Evolutionary conservation across 164 flowering plant species (phyloP).

Genomic region (Liriodendron chinense): DNA sequence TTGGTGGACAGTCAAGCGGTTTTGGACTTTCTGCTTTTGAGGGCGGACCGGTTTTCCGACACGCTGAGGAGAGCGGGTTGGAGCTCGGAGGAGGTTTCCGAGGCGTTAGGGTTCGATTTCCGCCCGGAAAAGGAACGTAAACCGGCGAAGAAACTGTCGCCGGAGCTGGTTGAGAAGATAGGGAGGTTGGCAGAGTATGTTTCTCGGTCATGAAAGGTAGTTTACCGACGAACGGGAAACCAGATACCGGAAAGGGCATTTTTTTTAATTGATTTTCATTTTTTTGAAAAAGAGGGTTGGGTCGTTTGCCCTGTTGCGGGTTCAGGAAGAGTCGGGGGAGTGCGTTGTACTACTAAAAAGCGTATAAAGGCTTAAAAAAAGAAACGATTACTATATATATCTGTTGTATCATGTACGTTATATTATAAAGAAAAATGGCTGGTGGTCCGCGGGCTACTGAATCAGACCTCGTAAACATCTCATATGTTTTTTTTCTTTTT

Average conservation of each 20-base stretch:
- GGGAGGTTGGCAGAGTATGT: slow-evolving; percentile 83
- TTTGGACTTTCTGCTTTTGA: slow-evolving; percentile 66
- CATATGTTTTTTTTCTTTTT: not conserved
- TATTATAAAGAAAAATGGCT: not conserved
- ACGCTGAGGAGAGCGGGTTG: slow-evolving; percentile 80
- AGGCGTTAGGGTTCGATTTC: slow-evolving; percentile 78
- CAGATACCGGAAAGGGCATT: not conserved
- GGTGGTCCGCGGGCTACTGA: not conserved
- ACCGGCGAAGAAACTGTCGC: slow-evolving; percentile 65
- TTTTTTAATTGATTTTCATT: not conserved
- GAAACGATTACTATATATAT: not conserved
- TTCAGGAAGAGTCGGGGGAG: slow-evolving; percentile 23
- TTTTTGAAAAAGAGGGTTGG: not conserved
- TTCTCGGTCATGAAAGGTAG: slow-evolving; percentile 33
- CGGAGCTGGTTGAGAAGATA: slow-evolving; percentile 67
- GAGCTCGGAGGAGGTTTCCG: slow-evolving; percentile 92
- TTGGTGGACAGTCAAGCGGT: slow-evolving; percentile 73
- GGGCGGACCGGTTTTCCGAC: slow-evolving; percentile 76
- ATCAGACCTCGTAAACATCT: not conserved
- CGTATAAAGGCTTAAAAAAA: slow-evolving; percentile 4
- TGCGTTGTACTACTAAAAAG: slow-evolving; percentile 28
- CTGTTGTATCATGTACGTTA: not conserved
- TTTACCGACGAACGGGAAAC: slow-evolving; percentile 3
- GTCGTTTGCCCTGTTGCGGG: slow-evolving; percentile 1
- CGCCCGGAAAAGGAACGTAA: slow-evolving; percentile 59